These are phyloP conservation scores for Pittosporum tobira DNA, from an alignment of 129 eudicot species.

Conservation along the genomic window DNA sequence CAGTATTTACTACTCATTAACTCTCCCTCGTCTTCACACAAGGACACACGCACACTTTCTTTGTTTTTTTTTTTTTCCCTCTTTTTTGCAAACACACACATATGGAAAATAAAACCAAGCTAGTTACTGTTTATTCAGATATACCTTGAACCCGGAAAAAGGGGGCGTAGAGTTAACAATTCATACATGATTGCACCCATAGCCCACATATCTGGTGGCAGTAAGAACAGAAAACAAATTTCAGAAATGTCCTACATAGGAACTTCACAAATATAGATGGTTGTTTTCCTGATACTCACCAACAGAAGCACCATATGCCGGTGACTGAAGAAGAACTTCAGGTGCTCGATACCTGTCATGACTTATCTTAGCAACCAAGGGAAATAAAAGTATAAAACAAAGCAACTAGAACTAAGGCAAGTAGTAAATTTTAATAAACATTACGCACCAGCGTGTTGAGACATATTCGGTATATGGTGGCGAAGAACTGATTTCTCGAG, in stretches of 20 bases:
- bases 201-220: conserved; percentile 90
- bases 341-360: conserved; percentile 94
- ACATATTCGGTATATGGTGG: conserved; percentile 98
- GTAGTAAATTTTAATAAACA: background rate
- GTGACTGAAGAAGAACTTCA: conserved; percentile 92
- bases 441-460: conserved; percentile 92
- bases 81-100: too few species aligned
- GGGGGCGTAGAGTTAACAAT: conserved; percentile 74
- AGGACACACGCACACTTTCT: too few species aligned
- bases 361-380: conserved; percentile 10
- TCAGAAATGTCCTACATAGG: background rate
- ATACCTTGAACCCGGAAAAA: conserved; percentile 94
- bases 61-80: too few species aligned
- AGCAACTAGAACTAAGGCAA: background rate
- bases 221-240: background rate
- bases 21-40: background rate
- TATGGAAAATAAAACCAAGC: too few species aligned
- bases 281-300: conserved; percentile 46
- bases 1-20: background rate
- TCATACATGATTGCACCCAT: conserved; percentile 99
- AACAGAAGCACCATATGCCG: conserved; percentile 85
- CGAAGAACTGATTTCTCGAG: conserved; percentile 75
- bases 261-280: too few species aligned
- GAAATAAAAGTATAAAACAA: background rate
- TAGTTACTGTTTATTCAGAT: too few species aligned